Base-by-base conservation (phyloP, 2,329 filamentous ascomycete genomes). In the Hypoxylon sp. region DNA sequence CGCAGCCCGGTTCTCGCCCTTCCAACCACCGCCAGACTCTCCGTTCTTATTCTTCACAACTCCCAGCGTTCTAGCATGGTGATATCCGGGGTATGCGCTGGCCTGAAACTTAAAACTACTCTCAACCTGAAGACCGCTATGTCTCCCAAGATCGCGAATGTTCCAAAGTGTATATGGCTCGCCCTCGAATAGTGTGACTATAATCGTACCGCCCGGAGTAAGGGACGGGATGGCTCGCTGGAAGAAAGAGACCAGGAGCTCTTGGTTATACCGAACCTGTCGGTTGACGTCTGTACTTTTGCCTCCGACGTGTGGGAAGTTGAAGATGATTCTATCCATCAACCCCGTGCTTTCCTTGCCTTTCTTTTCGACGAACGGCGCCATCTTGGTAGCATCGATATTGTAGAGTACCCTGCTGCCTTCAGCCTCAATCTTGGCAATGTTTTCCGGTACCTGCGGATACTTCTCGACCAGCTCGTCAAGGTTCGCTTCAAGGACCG, bases 121-220 rank as follows among this genome's bases (percentile, higher is more conserved):
- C 70, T 88, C 82, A 34, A 93, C 89, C 72, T 86, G 85, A 52
- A 94, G 79, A 4, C 91, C 91, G 4, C 84, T 83, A 76, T 97
- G 92, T 6, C 94, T 85, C 1, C 87, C 95, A 26, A 99, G 82
- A 79, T 97, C 94, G 34, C 89, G 87, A 24, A 98, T 85, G 79
- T 98, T 97, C 95, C 95, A 99, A 0, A 97, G 84, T 1, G 93
- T 94, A 76, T 99, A 99, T 0, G 95, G 95, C 77, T 96, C 91
- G 61, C 91, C 91, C 77, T 97, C 94, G 76, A 99, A 99, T 8
- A 98, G 80, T 0, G 93, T 96, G 20, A 98, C 88, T 54, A 97
- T 79, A 56, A 97, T 88, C 70, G 85, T 75, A 34, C 88, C 89
- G 5, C 83, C 81, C 0, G 80, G 80, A 0, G 84, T 79, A 1